Base-by-base conservation (phyloP, 768 basidiomycete genomes). In the Plicaturopsis crispa region DNA sequence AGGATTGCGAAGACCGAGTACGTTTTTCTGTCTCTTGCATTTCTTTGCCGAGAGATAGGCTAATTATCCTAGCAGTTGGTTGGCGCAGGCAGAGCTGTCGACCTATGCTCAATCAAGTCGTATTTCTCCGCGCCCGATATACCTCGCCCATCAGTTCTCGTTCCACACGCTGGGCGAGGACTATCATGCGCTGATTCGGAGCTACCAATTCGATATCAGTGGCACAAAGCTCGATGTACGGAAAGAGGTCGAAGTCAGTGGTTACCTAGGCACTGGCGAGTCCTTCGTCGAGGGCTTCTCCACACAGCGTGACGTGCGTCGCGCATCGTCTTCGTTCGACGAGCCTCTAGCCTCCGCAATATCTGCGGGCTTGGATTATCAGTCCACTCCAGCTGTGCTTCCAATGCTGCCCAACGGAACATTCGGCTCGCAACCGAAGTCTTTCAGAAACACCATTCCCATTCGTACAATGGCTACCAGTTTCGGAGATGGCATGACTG, bases 381-480 rank as follows among this genome's bases (percentile, higher is more conserved):
- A 54, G 13, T 51, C 62, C 14, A 57, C 40, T 2, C 55, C 59
- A 22, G 62, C 66, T 0, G 69, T 76, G 22, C 68, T 91, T 2
- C 90, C 90, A 0, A 86, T 87, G 76, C 68, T 83, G 24, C 89
- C 88, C 0, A 92, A 92, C 46, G 87, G 86, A 13, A 52, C 54
- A 1, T 53, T 53, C 4, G 40, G 40, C 8, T 58, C 66, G 1
- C 61, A 62, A 3, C 65, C 70, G 39, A 57, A 65, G 14, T 50
- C 52, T 3, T 54, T 56, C 19, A 57, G 52, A 35, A 67, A 66
- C 35, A 58, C 77, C 4, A 78, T 83, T 5, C 78, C 78, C 1
- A 78, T 81, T 17, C 63, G 75, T 4, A 66, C 63, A 11, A 67
- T 78, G 40, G 64, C 74, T 13, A 57, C 57, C 5, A 72, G 68